Conservation (phyloP, 2,329 filamentous ascomycete species). For the Sporothrix inflata region DNA sequence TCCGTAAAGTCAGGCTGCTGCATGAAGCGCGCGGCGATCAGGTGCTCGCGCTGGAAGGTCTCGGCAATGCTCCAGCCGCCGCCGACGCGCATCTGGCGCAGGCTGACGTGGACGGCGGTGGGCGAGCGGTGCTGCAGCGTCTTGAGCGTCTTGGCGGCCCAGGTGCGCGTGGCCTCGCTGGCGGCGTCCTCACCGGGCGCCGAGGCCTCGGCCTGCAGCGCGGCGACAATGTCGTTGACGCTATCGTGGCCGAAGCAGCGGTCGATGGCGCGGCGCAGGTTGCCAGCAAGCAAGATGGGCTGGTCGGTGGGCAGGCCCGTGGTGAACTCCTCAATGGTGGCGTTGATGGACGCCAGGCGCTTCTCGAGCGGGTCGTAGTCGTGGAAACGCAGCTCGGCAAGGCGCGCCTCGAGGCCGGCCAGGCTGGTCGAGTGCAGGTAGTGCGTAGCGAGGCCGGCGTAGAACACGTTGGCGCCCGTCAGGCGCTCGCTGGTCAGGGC, state of each 20-base stretch:
- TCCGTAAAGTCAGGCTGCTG: slow-evolving; percentile 85
- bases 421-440: slow-evolving; percentile 92
- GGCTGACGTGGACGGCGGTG: slow-evolving; percentile 80
- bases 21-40: slow-evolving; percentile 89
- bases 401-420: slow-evolving; percentile 76
- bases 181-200: slow-evolving; percentile 72
- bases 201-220: slow-evolving; percentile 62
- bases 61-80: slow-evolving; percentile 77
- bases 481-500: slow-evolving; percentile 87
- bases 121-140: slow-evolving; percentile 81
- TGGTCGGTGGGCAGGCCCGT: slow-evolving; percentile 81
- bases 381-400: slow-evolving; percentile 86
- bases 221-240: slow-evolving; percentile 70
- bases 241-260: slow-evolving; percentile 72
- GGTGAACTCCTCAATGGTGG: slow-evolving; percentile 87
- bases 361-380: slow-evolving; percentile 69
- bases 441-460: slow-evolving; percentile 90
- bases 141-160: slow-evolving; percentile 77
- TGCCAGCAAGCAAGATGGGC: slow-evolving; percentile 67
- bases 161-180: slow-evolving; percentile 61
- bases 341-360: slow-evolving; percentile 74
- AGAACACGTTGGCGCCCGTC: slow-evolving; percentile 82
- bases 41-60: slow-evolving; percentile 83
- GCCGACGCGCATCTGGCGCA: slow-evolving; percentile 80
- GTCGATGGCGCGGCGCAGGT: slow-evolving; percentile 80